Conservation (phyloP, 1,139 yeast species). For the Suhomyces terraborum region DNA sequence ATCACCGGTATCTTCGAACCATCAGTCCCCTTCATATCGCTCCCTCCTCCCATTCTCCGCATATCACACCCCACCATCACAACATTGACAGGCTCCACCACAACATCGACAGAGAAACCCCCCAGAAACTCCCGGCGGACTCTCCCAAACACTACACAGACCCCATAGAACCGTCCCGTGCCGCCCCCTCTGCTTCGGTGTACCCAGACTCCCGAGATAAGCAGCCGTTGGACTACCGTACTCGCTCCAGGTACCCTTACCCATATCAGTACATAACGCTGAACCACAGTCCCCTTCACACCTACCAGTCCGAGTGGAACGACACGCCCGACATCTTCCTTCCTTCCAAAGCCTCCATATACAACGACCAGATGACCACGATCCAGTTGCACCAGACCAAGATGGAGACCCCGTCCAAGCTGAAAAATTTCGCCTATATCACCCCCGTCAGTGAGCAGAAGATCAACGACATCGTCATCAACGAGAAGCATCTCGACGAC, state of each 20-base stretch:
- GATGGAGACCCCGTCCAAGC: constrained; percentile 29
- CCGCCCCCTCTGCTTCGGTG: not conserved
- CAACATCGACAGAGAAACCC: constrained; percentile 3
- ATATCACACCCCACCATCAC: not conserved
- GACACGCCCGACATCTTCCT: constrained; percentile 34
- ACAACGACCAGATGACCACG: constrained; percentile 9
- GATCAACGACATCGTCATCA: constrained; percentile 9
- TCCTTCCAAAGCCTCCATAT: constrained; percentile 23
- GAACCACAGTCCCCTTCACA: constrained; percentile 11
- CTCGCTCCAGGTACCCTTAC: constrained; percentile 5
- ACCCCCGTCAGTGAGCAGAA: constrained; percentile 29
- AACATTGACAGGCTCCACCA: constrained; percentile 4
- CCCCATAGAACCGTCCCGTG: not conserved
- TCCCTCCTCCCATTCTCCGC: not conserved
- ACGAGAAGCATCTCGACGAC: constrained; percentile 11
- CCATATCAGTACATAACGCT: no score
- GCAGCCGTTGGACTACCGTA: not conserved
- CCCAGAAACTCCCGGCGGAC: no score
- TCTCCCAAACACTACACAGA: not conserved
- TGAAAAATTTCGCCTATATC: constrained; percentile 21
- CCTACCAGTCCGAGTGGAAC: constrained; percentile 41
- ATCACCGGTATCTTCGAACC: not conserved
- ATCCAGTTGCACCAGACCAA: constrained; percentile 12
- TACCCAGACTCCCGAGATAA: not conserved
- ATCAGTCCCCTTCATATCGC: not conserved